Base-by-base conservation (phyloP, 305 asterid genomes). In the Fraxinus albicans region DNA sequence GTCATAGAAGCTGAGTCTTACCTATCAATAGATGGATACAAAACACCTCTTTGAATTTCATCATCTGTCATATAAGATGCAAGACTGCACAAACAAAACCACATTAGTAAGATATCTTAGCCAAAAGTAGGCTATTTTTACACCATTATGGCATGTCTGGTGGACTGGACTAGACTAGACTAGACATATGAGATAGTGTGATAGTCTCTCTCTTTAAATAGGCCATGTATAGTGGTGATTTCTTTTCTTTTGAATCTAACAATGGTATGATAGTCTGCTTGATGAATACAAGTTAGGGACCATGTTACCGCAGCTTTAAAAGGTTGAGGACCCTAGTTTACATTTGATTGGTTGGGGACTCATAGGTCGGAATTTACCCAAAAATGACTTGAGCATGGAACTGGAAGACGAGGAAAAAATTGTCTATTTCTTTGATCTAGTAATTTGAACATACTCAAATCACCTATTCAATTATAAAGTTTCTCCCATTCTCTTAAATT, bases 11-110 rank as follows among this genome's bases (percentile, higher is more conserved):
- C 63, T 75, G 88, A 82, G 79, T 79, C 85, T 80, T 86, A 96
- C 99, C 97, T 85, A 42, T 95, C 90, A 81, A 96, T 93, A 73
- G 98, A 94, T 80, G 99, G 99, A 89, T 93, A 96, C 77, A 96
- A 88, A 73, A 91, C 84, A 77, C 98, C 98, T 34, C 80, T 87
- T 83, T 80, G 90, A 88, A 96, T 93, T 89, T 96, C 99, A 12
- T 90, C 98, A 74, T 94, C 96, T 0, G 97, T 93, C 86, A 96
- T 96, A 82, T 95, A 96, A 3, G 98, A 89, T 80, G 98, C 98
- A 81, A 96, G 99, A 92, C 99, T 96, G 95, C 90, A 88, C 60
- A 29, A 79, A 83, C 72, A 82, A 85, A 84, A 80, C 21, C 65
- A 81, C 42, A 78, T 27, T n/a, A 67, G 53, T 29, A 84, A 78